phyloP scores from a whole-genome alignment of 2,329 filamentous ascomycete genomes.

The Paecilomyces fulvus region DNA sequence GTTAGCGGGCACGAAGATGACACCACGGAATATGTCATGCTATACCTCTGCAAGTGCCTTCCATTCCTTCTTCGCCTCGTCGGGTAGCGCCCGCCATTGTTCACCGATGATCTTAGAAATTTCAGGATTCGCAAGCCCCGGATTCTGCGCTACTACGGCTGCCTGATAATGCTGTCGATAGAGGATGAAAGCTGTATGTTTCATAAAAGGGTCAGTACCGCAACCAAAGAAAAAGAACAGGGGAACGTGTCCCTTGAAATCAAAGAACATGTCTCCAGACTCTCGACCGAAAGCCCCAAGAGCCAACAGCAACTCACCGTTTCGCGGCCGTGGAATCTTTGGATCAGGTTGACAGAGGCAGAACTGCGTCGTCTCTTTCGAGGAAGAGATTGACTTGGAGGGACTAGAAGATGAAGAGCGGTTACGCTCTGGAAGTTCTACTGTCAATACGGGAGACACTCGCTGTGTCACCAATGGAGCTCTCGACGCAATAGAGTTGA shows the following conservation, averaged over 20 bases:
- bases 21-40: constrained; percentile 4
- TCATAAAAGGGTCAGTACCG: constrained; percentile 19
- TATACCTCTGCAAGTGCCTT: constrained; percentile 73
- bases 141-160: constrained; percentile 69
- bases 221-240: not conserved
- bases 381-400: constrained; percentile 22
- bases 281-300: not conserved
- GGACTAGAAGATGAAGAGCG: constrained; percentile 27
- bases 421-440: constrained; percentile 15
- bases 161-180: constrained; percentile 92
- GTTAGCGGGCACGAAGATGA: constrained; percentile 9
- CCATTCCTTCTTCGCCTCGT: constrained; percentile 74
- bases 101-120: constrained; percentile 96
- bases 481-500: constrained; percentile 13
- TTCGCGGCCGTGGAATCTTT: constrained; percentile 62
- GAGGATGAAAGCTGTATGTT: constrained; percentile 76
- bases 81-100: constrained; percentile 73
- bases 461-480: constrained; percentile 10
- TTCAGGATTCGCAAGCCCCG: constrained; percentile 87
- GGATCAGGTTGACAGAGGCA: constrained; percentile 64
- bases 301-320: constrained; percentile 47
- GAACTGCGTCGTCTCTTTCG: constrained; percentile 44
- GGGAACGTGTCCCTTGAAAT: not conserved
- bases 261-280: not conserved
- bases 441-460: constrained; percentile 11